Evolutionary conservation across 495 filamentous ascomycete genomes (phyloP), one percentile per base, ranked within the genome.

Genomic region (Penicillium fimorum): DNA sequence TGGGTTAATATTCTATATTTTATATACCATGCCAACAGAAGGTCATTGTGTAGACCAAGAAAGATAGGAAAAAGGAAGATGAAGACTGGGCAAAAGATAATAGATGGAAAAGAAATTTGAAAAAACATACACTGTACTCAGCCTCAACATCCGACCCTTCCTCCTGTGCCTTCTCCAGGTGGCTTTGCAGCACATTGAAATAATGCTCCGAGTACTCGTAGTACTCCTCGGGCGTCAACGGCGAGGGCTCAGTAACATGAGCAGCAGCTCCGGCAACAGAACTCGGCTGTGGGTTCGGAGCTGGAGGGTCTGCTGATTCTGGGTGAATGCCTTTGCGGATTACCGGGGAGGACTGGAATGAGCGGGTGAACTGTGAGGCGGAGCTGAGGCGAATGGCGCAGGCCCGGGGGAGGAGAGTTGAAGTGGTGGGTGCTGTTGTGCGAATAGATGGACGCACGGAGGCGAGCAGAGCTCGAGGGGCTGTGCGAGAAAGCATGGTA

Each of bases 71-170:
- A 24, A 18, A 17, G 20, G 24, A 35, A n/a, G 11, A 20, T 32
- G 29, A 25, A 47, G 42, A 37, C 29, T 18, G 8, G 24, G 30
- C 8, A 18, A 27, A 9, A 25, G 9, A 20, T 1, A 2, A 22
- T 1, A 15, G 37, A 33, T 30, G 50, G 32, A 49, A 54, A 22
- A 46, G 44, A 47, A 42, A 38, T 1, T 4, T 2, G 43, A 17
- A 58, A 58, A 51, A 43, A 68, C 75, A 43, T 70, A 83, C 75
- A 47, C 69, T 75, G 57, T 82, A 87, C 65, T 88, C 85, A 8
- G 77, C 76, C 49, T 83, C 81, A n/a, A 82, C 61, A 35, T 81
- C 79, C 0, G 71, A 69, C 0, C 76, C 67, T 15, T 78, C 74
- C 53, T 81, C 76, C 42, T 77, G 72, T 15, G 70, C 47, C 25